Evolutionary conservation across 352 stramenopile species (phyloP).

Genomic region (Phytophthora sojae): DNA sequence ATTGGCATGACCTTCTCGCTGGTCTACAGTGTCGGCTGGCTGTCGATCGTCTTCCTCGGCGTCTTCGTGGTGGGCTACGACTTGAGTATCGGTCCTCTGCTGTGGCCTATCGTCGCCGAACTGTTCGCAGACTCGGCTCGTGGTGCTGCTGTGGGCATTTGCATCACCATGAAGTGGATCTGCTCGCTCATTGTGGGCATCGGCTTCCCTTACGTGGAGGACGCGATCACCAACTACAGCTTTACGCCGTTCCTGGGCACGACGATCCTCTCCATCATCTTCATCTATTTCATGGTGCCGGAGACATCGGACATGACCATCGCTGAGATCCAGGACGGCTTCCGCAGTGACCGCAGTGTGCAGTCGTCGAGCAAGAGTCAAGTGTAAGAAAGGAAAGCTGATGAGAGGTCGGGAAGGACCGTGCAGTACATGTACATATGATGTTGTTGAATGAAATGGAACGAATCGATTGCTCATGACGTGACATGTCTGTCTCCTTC

Average conservation of each 20-base stretch:
- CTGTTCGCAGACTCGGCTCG: slow-evolving; percentile 65
- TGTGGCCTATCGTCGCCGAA: slow-evolving; percentile 58
- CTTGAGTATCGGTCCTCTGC: slow-evolving; percentile 65
- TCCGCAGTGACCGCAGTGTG: slow-evolving; percentile 30
- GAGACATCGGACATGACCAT: slow-evolving; percentile 72
- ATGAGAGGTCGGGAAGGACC: slow-evolving; percentile 7
- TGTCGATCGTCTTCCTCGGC: slow-evolving; percentile 56
- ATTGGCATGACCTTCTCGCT: slow-evolving; percentile 56
- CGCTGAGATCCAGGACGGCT: slow-evolving; percentile 65
- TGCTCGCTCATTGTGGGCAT: slow-evolving; percentile 59
- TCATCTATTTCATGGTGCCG: slow-evolving; percentile 61
- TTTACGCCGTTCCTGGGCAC: slow-evolving; percentile 62
- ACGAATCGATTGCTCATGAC: slow-evolving; percentile 10
- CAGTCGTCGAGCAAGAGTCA: slow-evolving; percentile 29
- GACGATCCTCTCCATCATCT: slow-evolving; percentile 37
- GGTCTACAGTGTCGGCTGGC: slow-evolving; percentile 34
- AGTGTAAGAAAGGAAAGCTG: slow-evolving; percentile 15
- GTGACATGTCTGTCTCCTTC: neutral
- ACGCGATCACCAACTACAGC: slow-evolving; percentile 51
- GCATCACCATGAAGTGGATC: slow-evolving; percentile 60
- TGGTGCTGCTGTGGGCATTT: slow-evolving; percentile 45
- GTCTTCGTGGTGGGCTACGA: slow-evolving; percentile 56
- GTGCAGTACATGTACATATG: neutral
- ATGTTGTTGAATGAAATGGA: slow-evolving; percentile 1
- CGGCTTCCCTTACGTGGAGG: slow-evolving; percentile 61